Conservation (phyloP, 768 basidiomycete genomes). For the Hysterangium stoloniferum region DNA sequence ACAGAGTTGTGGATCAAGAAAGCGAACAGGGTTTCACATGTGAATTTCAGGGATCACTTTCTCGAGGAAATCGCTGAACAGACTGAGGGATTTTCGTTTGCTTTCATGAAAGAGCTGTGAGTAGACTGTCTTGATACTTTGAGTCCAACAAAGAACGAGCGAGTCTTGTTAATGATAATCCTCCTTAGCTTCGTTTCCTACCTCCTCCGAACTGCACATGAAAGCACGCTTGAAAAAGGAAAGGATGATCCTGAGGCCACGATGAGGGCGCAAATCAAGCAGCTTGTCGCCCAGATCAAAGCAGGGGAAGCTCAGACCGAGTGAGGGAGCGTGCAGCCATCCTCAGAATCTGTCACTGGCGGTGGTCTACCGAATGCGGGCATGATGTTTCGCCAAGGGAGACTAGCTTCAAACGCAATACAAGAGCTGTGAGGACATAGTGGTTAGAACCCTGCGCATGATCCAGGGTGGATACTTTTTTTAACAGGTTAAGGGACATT, state of each 20-base stretch:
- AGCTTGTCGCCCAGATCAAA: neutral
- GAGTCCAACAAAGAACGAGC: no score
- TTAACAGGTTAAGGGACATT: no score
- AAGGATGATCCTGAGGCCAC: slow-evolving; percentile 14
- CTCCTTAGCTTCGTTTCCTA: slow-evolving; percentile 23
- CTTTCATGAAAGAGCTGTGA: slow-evolving; percentile 34
- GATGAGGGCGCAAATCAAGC: slow-evolving; percentile 21
- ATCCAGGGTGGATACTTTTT: no score
- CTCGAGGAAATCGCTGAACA: slow-evolving; percentile 27
- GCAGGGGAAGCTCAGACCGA: no score
- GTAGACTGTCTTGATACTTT: slow-evolving; percentile 18
- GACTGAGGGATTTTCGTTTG: slow-evolving; percentile 35
- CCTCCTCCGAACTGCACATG: slow-evolving; percentile 27
- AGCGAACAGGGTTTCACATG: slow-evolving; percentile 16
- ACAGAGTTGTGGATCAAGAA: slow-evolving; percentile 34
- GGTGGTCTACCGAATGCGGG: no score
- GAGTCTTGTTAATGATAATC: no score
- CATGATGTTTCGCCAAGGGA: no score
- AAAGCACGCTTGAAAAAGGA: slow-evolving; percentile 11
- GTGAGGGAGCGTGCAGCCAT: no score
- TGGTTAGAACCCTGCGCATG: no score
- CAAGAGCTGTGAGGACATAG: no score
- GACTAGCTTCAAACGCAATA: no score
- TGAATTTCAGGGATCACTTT: slow-evolving; percentile 25
- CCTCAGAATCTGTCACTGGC: no score